These are phyloP conservation scores for Aspergillus sp. DNA, from an alignment of 2,329 filamentous ascomycete species.

Conservation along the genomic window DNA sequence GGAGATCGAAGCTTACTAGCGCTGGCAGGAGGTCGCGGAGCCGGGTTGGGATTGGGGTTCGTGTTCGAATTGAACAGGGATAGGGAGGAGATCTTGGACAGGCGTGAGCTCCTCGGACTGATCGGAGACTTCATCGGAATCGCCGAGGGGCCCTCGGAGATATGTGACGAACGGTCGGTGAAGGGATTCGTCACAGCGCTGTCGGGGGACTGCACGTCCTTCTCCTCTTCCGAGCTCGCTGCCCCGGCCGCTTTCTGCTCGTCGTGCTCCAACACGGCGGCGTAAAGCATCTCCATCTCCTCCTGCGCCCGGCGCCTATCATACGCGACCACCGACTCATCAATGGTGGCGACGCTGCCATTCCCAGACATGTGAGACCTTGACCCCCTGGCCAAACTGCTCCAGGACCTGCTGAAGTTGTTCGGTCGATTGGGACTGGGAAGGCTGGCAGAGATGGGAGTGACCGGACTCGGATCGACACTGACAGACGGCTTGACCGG, in stretches of 20 bases:
- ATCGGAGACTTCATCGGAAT: conserved; percentile 22
- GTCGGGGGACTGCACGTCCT: conserved; percentile 22
- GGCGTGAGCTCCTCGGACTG: conserved; percentile 35
- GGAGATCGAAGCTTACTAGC: conserved; percentile 46
- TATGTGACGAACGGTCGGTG: conserved; percentile 28
- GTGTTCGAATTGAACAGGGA: conserved; percentile 43
- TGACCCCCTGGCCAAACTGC: conserved; percentile 31
- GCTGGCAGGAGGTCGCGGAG: conserved; percentile 37
- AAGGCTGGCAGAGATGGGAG: conserved; percentile 28
- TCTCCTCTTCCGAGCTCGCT: conserved; percentile 9
- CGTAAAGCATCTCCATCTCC: conserved; percentile 88
- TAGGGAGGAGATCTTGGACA: conserved; percentile 40
- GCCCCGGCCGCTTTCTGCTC: conserved; percentile 43
- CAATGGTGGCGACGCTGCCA: conserved; percentile 69
- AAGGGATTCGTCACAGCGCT: conserved; percentile 27
- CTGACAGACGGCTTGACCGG: conserved; percentile 31
- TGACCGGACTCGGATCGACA: conserved; percentile 37
- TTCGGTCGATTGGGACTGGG: conserved; percentile 39
- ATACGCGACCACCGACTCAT: conserved; percentile 71
- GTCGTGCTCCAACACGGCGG: conserved; percentile 87
- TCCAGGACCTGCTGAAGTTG: conserved; percentile 40
- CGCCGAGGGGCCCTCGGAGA: conserved; percentile 22
- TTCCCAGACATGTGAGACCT: conserved; percentile 47
- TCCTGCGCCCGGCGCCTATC: conserved; percentile 74
- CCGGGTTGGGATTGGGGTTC: neutral